Evolutionary conservation across 164 flowering plant species (phyloP), one percentile per base, ranked within the genome.

Genomic region (Macadamia tetraphylla): DNA sequence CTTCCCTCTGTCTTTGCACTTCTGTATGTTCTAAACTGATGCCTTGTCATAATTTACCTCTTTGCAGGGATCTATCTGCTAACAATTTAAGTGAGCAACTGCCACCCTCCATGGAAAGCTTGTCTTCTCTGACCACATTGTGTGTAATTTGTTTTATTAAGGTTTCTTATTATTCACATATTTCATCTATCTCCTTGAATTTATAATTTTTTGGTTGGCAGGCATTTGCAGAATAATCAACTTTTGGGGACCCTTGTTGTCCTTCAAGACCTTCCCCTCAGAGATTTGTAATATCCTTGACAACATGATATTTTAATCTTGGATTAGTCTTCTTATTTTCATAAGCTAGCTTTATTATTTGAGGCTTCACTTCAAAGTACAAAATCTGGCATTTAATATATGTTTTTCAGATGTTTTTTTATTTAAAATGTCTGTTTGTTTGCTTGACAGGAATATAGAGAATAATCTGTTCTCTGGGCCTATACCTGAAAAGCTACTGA

Each of bases 191-290:
- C n/a, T 72, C 60, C 1, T 29, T 66, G 42, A 8, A 40, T 48
- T 66, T 57, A 52, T 1, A 62, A 56, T 52, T 71, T 57, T 35
- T 73, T 58, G 14, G 9, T 78, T 77, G 67, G 77, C 97, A 94
- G 99, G 60, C 92, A 73, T 64, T 62, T 94, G 84, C 97, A 94
- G 85, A 74, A 83, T 78, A 94, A 94, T 78, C 86, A 86, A 65
- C 81, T 94, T 6, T 81, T 94, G 42, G 99, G 99, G 70, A 81
- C 89, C 65, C 91, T 94, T 60, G 88, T 89, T 85, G 90, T 94
- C 65, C 70, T 94, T 46, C 92, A 90, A 78, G 87, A 91, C 80
- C 89, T 94, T 69, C 87, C 87, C 13, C 76, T 94, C 58, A 69
- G 48, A 71, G 88, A 92, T 69, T 76, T 94, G 99, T 92, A 86